Conservation (phyloP, 306 rosid genomes). For the Calophaca sinica region DNA sequence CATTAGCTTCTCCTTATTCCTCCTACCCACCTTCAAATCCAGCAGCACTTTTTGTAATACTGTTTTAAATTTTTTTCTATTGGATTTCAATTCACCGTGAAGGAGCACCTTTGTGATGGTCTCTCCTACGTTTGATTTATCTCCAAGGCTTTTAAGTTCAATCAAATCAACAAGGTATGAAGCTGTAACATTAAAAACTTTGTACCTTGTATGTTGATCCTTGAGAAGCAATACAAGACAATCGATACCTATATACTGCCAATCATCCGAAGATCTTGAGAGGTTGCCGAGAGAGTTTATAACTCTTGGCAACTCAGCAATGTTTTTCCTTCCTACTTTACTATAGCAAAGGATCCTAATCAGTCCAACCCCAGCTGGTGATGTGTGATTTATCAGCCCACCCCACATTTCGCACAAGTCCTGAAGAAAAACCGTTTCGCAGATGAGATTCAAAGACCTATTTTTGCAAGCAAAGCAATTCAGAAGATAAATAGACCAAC, state of each 20-base stretch:
- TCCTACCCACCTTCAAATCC: slow-evolving; percentile 49
- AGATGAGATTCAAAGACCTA: slow-evolving; percentile 60
- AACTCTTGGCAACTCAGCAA: slow-evolving; percentile 57
- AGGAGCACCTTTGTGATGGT: slow-evolving; percentile 54
- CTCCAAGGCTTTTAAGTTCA: slow-evolving; percentile 65
- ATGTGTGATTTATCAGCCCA: slow-evolving; percentile 68
- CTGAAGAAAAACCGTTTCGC: slow-evolving; percentile 60
- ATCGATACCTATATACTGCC: slow-evolving; percentile 86
- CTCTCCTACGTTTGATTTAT: slow-evolving; percentile 63
- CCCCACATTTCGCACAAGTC: slow-evolving; percentile 79
- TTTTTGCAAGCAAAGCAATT: slow-evolving; percentile 83
- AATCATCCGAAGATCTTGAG: slow-evolving; percentile 84
- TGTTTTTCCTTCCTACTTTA: slow-evolving; percentile 62
- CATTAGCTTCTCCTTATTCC: slow-evolving; percentile 38
- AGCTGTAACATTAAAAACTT: slow-evolving; percentile 56
- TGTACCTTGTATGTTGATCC: slow-evolving; percentile 69
- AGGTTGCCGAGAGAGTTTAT: slow-evolving; percentile 61
- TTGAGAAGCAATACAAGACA: slow-evolving; percentile 81
- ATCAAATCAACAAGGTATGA: slow-evolving; percentile 65
- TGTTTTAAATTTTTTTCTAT: no score
- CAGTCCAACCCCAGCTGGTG: slow-evolving; percentile 78
- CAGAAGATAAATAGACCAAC: slow-evolving; percentile 76
- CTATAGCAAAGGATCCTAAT: slow-evolving; percentile 71
- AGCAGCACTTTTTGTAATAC: no score
- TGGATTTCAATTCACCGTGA: no score